Base-by-base conservation (phyloP, 352 stramenopile species). In the Phytophthora meadii region DNA sequence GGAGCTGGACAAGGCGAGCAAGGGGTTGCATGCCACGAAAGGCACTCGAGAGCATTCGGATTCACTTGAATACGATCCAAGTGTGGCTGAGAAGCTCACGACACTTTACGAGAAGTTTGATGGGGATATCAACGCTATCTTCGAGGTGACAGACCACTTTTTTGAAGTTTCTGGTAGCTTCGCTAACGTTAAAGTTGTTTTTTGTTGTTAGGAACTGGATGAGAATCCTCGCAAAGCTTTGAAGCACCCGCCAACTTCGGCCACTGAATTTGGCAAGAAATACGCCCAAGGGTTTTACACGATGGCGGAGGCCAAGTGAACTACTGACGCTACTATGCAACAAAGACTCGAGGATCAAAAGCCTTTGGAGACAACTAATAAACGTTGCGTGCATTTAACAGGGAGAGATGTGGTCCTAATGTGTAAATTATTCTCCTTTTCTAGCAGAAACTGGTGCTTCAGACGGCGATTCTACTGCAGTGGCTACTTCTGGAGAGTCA, bases 281-380 rank as follows among this genome's bases (percentile, higher is more conserved):
- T 94, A 94, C 41, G 86, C 86, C 1, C 86, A 94, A 49, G 86
- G 84, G 10, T 94, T 92, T 58, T 94, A 94, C 77, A 92, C 86
- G 24, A 90, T 88, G 71, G 85, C 85, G 0, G 85, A 92, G 53
- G 85, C 88, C 71, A 93, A 93, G 70, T 93, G 51, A 78, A 30
- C 37, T 19, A n/a, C 52, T 17, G 30, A 3, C 30, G 8, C 14
- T 36, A 14, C 30, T 10, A 36, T 36, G 30, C 30, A 36, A 36
- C 30, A 36, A 36, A 7, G 8, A 36, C 8, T 36, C 9, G 30
- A 36, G 9, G 30, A 36, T 36, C 30, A 14, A 36, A 12, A 7
- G 4, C 1, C 30, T 36, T 36, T 36, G 30, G 1, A 42, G 22
- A 61, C n/a, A n/a, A n/a, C 50, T 64, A 68, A 72, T 66, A 70